Percentiles rank a stretch among this genome's conserved stretches.
Evolutionary conservation across 805 yeast genomes (phyloP).

Genomic region (Cyberlindnera suaveolens): DNA sequence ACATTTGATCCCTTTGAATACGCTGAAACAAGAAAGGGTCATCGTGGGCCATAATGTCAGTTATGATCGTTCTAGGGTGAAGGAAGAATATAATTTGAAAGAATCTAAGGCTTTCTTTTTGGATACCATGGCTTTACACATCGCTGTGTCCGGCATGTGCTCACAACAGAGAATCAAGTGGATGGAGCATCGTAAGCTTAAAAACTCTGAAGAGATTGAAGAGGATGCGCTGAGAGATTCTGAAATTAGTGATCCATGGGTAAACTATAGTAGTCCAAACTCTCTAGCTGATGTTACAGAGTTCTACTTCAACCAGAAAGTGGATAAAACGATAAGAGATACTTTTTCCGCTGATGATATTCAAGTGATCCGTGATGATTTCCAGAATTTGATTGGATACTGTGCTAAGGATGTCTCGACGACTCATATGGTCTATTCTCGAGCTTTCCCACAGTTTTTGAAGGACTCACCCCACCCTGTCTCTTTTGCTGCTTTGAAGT

Average conservation of each 20-base stretch:
- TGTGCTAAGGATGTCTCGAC: slow-evolving; percentile 82
- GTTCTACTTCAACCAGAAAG: slow-evolving; percentile 62
- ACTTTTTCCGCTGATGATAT: slow-evolving; percentile 52
- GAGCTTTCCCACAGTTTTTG: slow-evolving; percentile 64
- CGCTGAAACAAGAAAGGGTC: slow-evolving; percentile 40
- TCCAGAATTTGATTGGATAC: slow-evolving; percentile 60
- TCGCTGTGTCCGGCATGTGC: slow-evolving; percentile 87
- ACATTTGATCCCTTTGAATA: slow-evolving; percentile 75
- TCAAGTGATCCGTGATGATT: slow-evolving; percentile 45
- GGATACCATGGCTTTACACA: slow-evolving; percentile 91
- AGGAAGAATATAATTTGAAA: slow-evolving; percentile 71
- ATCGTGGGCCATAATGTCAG: slow-evolving; percentile 88
- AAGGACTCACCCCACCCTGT: slow-evolving; percentile 86
- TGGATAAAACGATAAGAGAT: slow-evolving; percentile 67
- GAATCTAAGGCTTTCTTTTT: slow-evolving; percentile 70
- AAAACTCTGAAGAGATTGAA: slow-evolving; percentile 16
- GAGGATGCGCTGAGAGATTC: slow-evolving; percentile 19
- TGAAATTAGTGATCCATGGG: slow-evolving; percentile 76
- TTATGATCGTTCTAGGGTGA: slow-evolving; percentile 81
- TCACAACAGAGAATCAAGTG: slow-evolving; percentile 83
- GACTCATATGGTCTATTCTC: slow-evolving; percentile 63
- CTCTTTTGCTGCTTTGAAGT: slow-evolving; percentile 79
- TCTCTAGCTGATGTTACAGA: slow-evolving; percentile 74
- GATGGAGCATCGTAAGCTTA: slow-evolving; percentile 45
- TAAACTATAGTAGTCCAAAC: slow-evolving; percentile 67